Percentiles rank a stretch among this genome's conserved stretches.
phyloP scores from a whole-genome alignment of 2,329 filamentous ascomycete species.

The Didymella arachidicola region DNA sequence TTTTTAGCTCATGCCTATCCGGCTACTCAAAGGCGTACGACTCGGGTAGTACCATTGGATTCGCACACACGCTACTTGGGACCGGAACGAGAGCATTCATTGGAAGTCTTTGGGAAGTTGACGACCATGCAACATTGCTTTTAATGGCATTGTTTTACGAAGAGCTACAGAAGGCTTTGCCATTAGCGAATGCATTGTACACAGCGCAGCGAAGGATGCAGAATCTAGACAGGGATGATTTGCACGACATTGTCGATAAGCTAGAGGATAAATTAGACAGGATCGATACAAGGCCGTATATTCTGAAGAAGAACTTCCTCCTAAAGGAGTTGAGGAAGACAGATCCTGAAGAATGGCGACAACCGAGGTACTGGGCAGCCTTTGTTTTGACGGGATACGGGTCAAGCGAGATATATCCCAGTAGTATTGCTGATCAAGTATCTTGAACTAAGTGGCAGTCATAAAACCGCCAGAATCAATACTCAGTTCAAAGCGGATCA shows the following conservation, averaged over 20 bases:
- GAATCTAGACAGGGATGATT: not conserved
- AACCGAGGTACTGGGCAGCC: not conserved
- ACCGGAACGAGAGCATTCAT: conserved; percentile 2
- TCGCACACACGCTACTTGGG: not conserved
- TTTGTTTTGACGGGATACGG: not conserved
- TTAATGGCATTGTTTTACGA: conserved; percentile 5
- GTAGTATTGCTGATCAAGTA: too few relatives aligned
- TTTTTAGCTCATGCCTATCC: conserved; percentile 1
- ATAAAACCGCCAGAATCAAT: too few relatives aligned
- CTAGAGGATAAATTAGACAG: not conserved
- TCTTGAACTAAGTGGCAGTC: too few relatives aligned
- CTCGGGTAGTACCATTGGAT: not conserved
- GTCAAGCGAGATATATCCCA: not conserved
- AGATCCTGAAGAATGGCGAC: not conserved
- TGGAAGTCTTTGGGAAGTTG: not conserved
- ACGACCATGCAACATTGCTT: conserved; percentile 2
- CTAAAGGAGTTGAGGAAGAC: not conserved
- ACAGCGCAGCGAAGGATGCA: conserved; percentile 3
- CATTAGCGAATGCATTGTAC: not conserved
- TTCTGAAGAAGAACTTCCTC: not conserved
- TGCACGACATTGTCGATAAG: not conserved
- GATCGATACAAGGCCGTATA: not conserved
- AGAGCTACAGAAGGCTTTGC: not conserved
- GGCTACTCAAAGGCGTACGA: not conserved
- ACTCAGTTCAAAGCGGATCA: too few relatives aligned